Evolutionary conservation across 2,329 filamentous ascomycete genomes (phyloP).

Genomic region (Fusarium torreyae): DNA sequence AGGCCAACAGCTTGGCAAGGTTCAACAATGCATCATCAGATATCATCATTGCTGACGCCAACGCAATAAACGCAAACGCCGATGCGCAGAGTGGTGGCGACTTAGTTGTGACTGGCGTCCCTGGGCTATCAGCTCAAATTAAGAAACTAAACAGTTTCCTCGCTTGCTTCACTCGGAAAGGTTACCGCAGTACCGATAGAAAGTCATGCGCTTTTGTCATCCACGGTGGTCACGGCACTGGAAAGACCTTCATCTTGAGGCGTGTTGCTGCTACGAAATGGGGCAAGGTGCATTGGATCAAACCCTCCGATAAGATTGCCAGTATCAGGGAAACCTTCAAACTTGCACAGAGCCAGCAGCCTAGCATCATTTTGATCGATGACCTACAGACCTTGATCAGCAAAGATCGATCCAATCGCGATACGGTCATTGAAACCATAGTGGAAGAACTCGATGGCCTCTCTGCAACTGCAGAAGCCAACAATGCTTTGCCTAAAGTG

Average conservation of each 20-base stretch:
- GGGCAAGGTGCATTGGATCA: conserved; percentile 76
- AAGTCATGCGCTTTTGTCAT: conserved; percentile 76
- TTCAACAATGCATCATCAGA: conserved; percentile 58
- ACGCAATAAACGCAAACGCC: conserved; percentile 35
- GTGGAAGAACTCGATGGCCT: conserved; percentile 71
- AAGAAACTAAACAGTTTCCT: conserved; percentile 77
- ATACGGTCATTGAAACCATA: conserved; percentile 66
- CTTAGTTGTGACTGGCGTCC: conserved; percentile 70
- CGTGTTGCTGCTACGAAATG: conserved; percentile 78
- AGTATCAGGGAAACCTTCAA: conserved; percentile 78
- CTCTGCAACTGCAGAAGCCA: conserved; percentile 56
- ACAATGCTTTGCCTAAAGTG: conserved; percentile 67
- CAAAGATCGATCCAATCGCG: conserved; percentile 68
- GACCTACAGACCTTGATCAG: conserved; percentile 79
- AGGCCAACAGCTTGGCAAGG: conserved; percentile 61
- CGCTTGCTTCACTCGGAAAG: conserved; percentile 64
- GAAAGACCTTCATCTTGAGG: conserved; percentile 83
- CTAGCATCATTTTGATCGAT: conserved; percentile 86
- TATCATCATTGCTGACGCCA: conserved; percentile 57
- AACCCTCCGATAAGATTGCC: conserved; percentile 68
- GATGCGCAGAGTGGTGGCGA: conserved; percentile 48
- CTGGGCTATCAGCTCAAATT: conserved; percentile 77
- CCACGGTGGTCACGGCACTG: conserved; percentile 86
- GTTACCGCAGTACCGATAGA: conserved; percentile 51
- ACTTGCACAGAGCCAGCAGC: conserved; percentile 76